Percentiles rank a stretch among this genome's conserved stretches.
Evolutionary conservation across 2,329 filamentous ascomycete species (phyloP).

Genomic region (Aureobasidium sp.): DNA sequence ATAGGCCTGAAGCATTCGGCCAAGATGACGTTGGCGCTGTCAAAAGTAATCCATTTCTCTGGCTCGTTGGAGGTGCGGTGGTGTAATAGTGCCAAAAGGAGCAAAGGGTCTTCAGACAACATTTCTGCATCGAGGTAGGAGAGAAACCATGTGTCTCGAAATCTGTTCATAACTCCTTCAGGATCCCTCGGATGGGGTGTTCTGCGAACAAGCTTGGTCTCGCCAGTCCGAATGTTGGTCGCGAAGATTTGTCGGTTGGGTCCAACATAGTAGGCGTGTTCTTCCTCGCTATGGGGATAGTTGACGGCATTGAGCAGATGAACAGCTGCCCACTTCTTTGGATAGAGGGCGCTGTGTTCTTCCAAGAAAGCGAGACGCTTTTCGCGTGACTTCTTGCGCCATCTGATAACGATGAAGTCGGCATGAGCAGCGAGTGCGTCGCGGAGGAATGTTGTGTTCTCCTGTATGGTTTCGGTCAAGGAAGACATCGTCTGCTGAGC

Average conservation of each 20-base stretch:
- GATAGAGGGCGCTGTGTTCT: neutral
- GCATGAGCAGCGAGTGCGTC: neutral
- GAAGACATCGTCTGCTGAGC: neutral
- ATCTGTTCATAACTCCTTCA: neutral
- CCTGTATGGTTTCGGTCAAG: neutral
- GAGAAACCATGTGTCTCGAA: conserved; percentile 1
- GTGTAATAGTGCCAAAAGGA: conserved; percentile 14
- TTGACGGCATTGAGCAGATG: neutral
- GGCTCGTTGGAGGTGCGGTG: conserved; percentile 11
- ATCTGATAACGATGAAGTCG: neutral
- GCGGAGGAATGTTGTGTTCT: neutral
- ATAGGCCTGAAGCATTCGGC: conserved; percentile 2
- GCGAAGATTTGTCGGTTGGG: neutral
- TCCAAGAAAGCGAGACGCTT: neutral
- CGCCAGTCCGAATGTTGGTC: neutral
- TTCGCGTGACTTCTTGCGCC: neutral
- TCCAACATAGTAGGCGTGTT: neutral
- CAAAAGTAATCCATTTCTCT: conserved; percentile 13
- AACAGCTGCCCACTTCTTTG: neutral
- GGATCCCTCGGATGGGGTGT: neutral
- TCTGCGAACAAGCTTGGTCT: neutral
- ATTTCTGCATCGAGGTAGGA: conserved; percentile 14
- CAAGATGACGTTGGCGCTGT: conserved; percentile 14
- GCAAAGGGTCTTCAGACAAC: conserved; percentile 7
- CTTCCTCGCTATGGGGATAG: neutral